Conservation (phyloP, 495 filamentous ascomycete genomes). For the Trichocladium antarcticum region DNA sequence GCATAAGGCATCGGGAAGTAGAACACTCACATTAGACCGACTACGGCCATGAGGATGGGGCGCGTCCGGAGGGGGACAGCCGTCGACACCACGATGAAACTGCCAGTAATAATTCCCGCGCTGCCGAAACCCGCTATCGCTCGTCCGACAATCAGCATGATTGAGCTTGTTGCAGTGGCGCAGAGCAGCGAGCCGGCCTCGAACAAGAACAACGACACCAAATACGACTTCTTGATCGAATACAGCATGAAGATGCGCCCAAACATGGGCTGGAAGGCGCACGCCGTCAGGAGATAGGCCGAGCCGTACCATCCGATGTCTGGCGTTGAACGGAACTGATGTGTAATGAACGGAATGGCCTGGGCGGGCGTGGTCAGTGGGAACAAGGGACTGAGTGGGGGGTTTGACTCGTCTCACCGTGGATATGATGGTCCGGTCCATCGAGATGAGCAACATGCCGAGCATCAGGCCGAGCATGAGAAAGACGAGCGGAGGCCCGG, state of each 20-base stretch:
- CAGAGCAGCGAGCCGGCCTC: slow-evolving; percentile 46
- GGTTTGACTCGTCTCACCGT: slow-evolving; percentile 21
- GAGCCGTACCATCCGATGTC: slow-evolving; percentile 50
- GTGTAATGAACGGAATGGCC: slow-evolving; percentile 30
- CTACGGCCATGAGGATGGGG: slow-evolving; percentile 33
- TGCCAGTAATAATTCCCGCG: slow-evolving; percentile 32
- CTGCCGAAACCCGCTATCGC: slow-evolving; percentile 47
- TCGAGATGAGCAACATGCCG: slow-evolving; percentile 31
- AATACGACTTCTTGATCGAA: slow-evolving; percentile 34
- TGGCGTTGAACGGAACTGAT: slow-evolving; percentile 34
- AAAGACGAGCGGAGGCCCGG: slow-evolving; percentile 21
- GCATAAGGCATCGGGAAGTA: slow-evolving; percentile 25
- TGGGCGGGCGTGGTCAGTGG: slow-evolving; percentile 7
- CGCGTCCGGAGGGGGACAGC: slow-evolving; percentile 37
- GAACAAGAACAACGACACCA: slow-evolving; percentile 35
- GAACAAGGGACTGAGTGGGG: background rate
- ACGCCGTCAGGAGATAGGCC: slow-evolving; percentile 41
- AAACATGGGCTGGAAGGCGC: slow-evolving; percentile 36
- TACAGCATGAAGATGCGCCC: slow-evolving; percentile 43
- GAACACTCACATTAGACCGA: slow-evolving; percentile 20
- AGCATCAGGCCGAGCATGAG: slow-evolving; percentile 29
- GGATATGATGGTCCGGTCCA: slow-evolving; percentile 36
- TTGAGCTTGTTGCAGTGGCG: slow-evolving; percentile 41
- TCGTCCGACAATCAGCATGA: slow-evolving; percentile 46
- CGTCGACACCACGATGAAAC: slow-evolving; percentile 41